Evolutionary conservation across 2,329 filamentous ascomycete species (phyloP).

Genomic region (Metarhizium robertsii): DNA sequence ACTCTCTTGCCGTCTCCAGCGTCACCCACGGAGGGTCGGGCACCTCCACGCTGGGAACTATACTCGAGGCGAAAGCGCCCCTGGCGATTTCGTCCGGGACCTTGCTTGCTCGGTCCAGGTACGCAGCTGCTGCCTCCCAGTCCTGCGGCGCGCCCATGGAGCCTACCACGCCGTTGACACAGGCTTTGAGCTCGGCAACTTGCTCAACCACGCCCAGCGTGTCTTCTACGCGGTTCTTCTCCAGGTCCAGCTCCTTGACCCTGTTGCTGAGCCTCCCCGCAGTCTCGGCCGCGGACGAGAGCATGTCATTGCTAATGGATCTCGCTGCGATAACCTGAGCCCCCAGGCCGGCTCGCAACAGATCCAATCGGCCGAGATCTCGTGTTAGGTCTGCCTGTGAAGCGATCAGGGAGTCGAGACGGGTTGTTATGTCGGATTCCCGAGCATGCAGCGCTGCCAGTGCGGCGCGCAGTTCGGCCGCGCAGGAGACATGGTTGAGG

Average conservation of each 20-base stretch:
- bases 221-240: slow-evolving; percentile 84
- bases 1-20: slow-evolving; percentile 78
- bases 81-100: slow-evolving; percentile 73
- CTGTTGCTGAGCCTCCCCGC: slow-evolving; percentile 78
- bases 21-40: slow-evolving; percentile 85
- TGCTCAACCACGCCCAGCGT: slow-evolving; percentile 90
- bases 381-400: slow-evolving; percentile 81
- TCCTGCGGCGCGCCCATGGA: slow-evolving; percentile 98
- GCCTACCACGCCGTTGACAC: slow-evolving; percentile 85
- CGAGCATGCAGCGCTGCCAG: slow-evolving; percentile 66
- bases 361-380: slow-evolving; percentile 78
- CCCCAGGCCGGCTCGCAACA: slow-evolving; percentile 79
- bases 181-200: slow-evolving; percentile 93
- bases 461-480: slow-evolving; percentile 70
- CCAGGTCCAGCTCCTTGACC: slow-evolving; percentile 79
- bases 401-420: slow-evolving; percentile 66
- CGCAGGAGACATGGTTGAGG: slow-evolving; percentile 62
- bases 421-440: slow-evolving; percentile 64
- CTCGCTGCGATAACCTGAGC: slow-evolving; percentile 78
- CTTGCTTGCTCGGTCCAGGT: slow-evolving; percentile 72
- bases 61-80: slow-evolving; percentile 79
- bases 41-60: slow-evolving; percentile 92
- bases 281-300: slow-evolving; percentile 75
- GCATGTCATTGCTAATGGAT: slow-evolving; percentile 81
- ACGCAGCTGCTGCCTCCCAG: slow-evolving; percentile 93